Percentiles rank a stretch among this genome's conserved stretches.
phyloP scores from a whole-genome alignment of 116 monocot genomes.

The Papilionanthe hybrid region DNA sequence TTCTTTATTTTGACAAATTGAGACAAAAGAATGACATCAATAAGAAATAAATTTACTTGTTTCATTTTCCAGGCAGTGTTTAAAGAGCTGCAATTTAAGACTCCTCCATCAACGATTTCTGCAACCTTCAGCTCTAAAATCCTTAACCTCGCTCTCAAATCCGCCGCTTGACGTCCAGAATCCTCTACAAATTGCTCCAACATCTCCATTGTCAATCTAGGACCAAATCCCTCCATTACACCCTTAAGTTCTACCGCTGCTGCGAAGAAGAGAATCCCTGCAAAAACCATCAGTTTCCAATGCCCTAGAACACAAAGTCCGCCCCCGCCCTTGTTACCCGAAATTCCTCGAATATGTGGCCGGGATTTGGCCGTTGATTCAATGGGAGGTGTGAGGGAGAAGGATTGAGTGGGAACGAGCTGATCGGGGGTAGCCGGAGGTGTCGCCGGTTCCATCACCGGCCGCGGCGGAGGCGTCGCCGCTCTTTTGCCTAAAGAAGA shows the following conservation, averaged over 20 bases:
- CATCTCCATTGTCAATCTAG: constrained; percentile 33
- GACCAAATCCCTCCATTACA: constrained; percentile 16
- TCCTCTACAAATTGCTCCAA: constrained; percentile 33
- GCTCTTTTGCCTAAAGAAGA: constrained; percentile 12
- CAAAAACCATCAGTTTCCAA: constrained; percentile 15
- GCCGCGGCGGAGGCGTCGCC: not conserved
- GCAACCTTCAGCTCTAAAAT: constrained; percentile 33
- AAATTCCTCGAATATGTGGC: constrained; percentile 12
- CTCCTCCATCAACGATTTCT: constrained; percentile 18
- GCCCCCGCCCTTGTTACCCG: constrained; percentile 4
- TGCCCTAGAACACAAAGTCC: not conserved
- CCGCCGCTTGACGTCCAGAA: constrained; percentile 2
- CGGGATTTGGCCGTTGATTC: constrained; percentile 46
- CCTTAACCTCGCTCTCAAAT: constrained; percentile 33
- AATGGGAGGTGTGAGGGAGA: constrained; percentile 8
- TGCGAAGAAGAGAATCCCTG: constrained; percentile 18
- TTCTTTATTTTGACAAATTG: no score
- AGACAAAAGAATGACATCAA: no score
- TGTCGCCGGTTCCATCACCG: not conserved
- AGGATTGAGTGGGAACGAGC: not conserved
- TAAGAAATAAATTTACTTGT: constrained; percentile 31
- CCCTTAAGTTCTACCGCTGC: constrained; percentile 28
- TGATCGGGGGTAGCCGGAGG: constrained; percentile 18
- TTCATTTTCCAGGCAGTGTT: constrained; percentile 56
- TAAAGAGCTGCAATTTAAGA: constrained; percentile 39